A percentile compares a stretch with the other conserved stretches of the same genome.
Evolutionary conservation across 2,329 filamentous ascomycete genomes (phyloP).

Genomic region (Paraphoma chrysanthemicola): DNA sequence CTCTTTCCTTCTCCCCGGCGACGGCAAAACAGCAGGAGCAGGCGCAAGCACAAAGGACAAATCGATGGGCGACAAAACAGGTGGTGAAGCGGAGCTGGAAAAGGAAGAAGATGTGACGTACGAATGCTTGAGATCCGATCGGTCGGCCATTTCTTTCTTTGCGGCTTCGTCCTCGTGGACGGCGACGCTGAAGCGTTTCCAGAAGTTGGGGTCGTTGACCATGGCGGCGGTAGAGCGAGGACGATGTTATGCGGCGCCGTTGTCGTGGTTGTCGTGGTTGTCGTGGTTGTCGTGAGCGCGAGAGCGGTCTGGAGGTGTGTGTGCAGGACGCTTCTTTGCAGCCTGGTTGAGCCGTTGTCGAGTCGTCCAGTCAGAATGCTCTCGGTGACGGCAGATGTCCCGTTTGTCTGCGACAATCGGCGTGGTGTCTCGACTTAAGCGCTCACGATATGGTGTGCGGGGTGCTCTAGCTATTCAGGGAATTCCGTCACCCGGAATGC

Average conservation of each 20-base stretch:
- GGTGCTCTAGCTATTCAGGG: background rate
- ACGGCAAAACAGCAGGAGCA: background rate
- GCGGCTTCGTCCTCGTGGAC: slow-evolving; percentile 63
- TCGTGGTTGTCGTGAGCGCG: background rate
- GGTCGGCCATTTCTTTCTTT: slow-evolving; percentile 21
- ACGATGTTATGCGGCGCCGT: slow-evolving; percentile 24
- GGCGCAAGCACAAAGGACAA: background rate
- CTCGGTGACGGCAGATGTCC: background rate
- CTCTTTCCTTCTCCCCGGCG: background rate
- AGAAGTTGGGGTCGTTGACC: slow-evolving; percentile 65
- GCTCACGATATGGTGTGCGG: background rate
- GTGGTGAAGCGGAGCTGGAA: slow-evolving; percentile 2
- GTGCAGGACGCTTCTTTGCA: background rate
- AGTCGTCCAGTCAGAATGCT: background rate
- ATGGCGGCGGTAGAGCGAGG: background rate
- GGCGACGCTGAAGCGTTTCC: slow-evolving; percentile 65
- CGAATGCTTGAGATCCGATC: slow-evolving; percentile 45
- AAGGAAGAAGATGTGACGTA: slow-evolving; percentile 36
- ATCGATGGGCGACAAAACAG: slow-evolving; percentile 13
- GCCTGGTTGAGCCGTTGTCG: background rate
- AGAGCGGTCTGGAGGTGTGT: background rate
- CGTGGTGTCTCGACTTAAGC: background rate
- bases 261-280: background rate
- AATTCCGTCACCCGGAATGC: slow-evolving; percentile 13
- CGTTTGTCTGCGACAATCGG: background rate